Percentiles rank a stretch among this genome's conserved stretches.
phyloP scores from a whole-genome alignment of 1,284 basidiomycete species.

The Apiotrichum akiyoshidainum region DNA sequence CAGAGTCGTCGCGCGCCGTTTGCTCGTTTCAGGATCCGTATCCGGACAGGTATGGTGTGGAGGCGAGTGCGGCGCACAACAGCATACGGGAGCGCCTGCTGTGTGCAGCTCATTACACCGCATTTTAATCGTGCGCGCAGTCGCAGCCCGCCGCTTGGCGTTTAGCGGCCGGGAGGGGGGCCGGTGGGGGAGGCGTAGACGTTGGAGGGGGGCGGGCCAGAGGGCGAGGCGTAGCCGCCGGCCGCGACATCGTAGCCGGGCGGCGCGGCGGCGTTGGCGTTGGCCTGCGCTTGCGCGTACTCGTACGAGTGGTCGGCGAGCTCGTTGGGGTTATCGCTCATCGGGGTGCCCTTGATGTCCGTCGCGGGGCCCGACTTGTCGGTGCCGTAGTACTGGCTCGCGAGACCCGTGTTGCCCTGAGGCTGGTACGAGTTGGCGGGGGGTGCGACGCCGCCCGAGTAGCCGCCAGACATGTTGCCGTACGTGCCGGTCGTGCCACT shows the following conservation, averaged over 20 bases:
- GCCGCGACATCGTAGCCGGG: constrained; percentile 9
- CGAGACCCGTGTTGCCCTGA: constrained; percentile 20
- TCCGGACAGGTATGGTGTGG: too few species aligned
- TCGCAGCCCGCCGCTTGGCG: too few species aligned
- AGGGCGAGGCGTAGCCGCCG: constrained; percentile 29
- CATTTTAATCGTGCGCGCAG: too few species aligned
- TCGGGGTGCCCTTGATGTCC: constrained; percentile 5
- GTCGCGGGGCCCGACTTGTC: background rate
- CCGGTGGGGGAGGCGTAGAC: constrained; percentile 10
- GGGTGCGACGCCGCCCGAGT: constrained; percentile 7
- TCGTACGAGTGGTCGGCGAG: constrained; percentile 32
- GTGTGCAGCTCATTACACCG: too few species aligned
- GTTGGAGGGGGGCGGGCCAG: constrained; percentile 30
- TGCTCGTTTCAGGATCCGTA: too few species aligned
- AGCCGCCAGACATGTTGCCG: constrained; percentile 6
- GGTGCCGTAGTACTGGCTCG: constrained; percentile 32
- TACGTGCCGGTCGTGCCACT: constrained; percentile 20
- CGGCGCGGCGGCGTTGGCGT: background rate
- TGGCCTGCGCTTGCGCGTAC: constrained; percentile 45
- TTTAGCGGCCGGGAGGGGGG: constrained; percentile 14
- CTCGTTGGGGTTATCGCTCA: constrained; percentile 1
- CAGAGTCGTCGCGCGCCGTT: too few species aligned
- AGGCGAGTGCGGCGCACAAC: too few species aligned
- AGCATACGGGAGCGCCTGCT: too few species aligned
- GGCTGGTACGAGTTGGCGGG: constrained; percentile 41